phyloP scores from a whole-genome alignment of 768 basidiomycete genomes.

The Megacollybia marginata region DNA sequence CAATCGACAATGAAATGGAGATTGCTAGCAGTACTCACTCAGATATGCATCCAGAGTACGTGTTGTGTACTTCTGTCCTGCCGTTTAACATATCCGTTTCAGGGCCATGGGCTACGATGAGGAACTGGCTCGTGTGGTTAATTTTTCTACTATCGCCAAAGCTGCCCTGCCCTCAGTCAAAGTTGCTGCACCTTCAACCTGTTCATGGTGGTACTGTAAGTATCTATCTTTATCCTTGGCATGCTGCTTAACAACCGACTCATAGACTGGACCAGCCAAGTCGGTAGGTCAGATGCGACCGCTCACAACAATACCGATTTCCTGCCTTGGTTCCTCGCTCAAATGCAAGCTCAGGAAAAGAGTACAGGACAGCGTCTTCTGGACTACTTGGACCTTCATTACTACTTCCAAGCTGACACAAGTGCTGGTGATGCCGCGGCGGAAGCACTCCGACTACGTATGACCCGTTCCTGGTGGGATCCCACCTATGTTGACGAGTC shows the following conservation, averaged over 20 bases:
- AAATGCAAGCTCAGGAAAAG: conserved; percentile 35
- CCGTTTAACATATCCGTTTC: neutral
- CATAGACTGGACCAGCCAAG: conserved; percentile 34
- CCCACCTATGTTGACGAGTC: conserved; percentile 47
- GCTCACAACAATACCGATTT: conserved; percentile 48
- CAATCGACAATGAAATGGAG: conserved; percentile 53
- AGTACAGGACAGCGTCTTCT: conserved; percentile 33
- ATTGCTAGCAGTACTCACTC: conserved; percentile 46
- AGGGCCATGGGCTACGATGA: conserved; percentile 40
- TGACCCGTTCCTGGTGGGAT: conserved; percentile 48
- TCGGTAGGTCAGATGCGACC: conserved; percentile 41
- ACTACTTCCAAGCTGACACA: conserved; percentile 46
- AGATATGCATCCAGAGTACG: conserved; percentile 42
- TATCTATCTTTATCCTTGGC: neutral
- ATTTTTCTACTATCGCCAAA: conserved; percentile 33
- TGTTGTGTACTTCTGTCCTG: neutral
- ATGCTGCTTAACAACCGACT: neutral
- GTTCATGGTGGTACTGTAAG: conserved; percentile 40
- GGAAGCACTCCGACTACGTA: conserved; percentile 40
- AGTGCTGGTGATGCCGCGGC: conserved; percentile 46
- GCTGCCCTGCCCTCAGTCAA: conserved; percentile 33
- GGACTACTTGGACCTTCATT: conserved; percentile 52
- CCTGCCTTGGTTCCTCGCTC: conserved; percentile 46
- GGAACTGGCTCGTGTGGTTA: conserved; percentile 38
- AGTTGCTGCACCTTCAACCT: conserved; percentile 41